Base-by-base conservation (phyloP, 2,329 filamentous ascomycete genomes). In the Colletotrichum theobromicola region DNA sequence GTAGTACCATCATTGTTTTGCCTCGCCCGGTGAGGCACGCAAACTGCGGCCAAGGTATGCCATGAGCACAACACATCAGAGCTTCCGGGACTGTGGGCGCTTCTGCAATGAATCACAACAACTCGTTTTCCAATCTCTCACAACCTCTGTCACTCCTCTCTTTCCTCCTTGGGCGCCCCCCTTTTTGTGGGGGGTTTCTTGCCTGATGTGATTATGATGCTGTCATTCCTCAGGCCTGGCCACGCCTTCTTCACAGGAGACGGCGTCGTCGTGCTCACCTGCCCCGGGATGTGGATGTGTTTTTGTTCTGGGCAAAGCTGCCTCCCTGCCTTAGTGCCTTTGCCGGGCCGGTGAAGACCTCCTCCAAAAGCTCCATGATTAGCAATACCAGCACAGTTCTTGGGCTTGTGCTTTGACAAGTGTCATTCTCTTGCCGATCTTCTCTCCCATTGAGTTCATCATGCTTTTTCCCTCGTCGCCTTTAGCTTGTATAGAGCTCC, bases 31-130 rank as follows among this genome's bases (percentile, higher is more conserved):
- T 72, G 55, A 67, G 68, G 57, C 68, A 62, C 55, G 63, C 21
- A 67, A 50, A 24, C n/a, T 72, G 72, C 72, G 62, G 72, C 72
- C 68, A 74, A 74, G 72, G n/a, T 42, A 50, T 42, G 55, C 53
- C 32, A 46, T 30, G 60, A 70, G 24, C 67, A 60, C 67, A 57
- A 42, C 57, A 28, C 62, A 72, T 74, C 55, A 66, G 62, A 67
- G 55, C 42, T 65, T 53, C 72, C 68, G 62, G 62, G 55, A 35
- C n/a, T 15, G 37, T 26, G 71, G 32, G 42, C 68, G 68, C 68
- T 55, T 67, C 57, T 57, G 24, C 24, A 18, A 42, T 72, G 62
- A 74, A 74, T 67, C 68, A 74, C 62, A 50, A n/a, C 18, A 30
- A 57, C 16, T 35, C 16, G 34, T 18, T 74, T 62, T 66, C 34